Base-by-base conservation (phyloP, 1,139 yeast species). In the Meyerozyma carpophila region DNA sequence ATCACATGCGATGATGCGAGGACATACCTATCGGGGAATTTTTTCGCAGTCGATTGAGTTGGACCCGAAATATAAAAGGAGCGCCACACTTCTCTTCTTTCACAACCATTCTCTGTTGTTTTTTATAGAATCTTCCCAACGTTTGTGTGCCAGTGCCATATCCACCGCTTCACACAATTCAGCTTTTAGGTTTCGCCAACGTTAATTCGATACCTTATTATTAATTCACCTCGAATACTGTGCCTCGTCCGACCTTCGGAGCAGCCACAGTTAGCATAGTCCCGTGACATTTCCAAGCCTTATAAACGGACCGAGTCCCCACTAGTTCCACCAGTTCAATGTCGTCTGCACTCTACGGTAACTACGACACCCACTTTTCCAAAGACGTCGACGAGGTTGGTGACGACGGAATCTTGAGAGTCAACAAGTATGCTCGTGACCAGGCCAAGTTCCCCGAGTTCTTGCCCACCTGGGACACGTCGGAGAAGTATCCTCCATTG, bases 391-490 rank as follows among this genome's bases (percentile, higher is more conserved):
- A 49, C 38, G 55, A 49, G 27, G 41, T 49, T 20, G 53, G 48
- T 32, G 48, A 50, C 13, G 55, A 58, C 32, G 70, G 66, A 4
- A 50, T 63, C 39, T 53, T 56, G 39, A 58, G 68, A 2, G 61
- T 70, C 38, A 55, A 61, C 32, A 57, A 59, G 21, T 52, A 52
- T 18, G 58, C 58, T 47, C 50, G 58, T 31, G 55, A 50, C 28
- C 45, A 51, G 38, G 53, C 68, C 4, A 46, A 58, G 9, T 56
- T 55, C 49, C 71, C 31, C 26, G 60, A 58, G 16, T 63, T 50
- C 42, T 55, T 62, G 46, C 68, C 68, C 1, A 56, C 63, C 1
- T 63, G 68, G 68, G 57, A 62, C 47, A 64, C 63, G 9, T 46
- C 47, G 34, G 61, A 61, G 44, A 60, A 59, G 47, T 59, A 48